Base-by-base conservation (phyloP, 1,284 basidiomycete species). In the Malassezia psittaci region DNA sequence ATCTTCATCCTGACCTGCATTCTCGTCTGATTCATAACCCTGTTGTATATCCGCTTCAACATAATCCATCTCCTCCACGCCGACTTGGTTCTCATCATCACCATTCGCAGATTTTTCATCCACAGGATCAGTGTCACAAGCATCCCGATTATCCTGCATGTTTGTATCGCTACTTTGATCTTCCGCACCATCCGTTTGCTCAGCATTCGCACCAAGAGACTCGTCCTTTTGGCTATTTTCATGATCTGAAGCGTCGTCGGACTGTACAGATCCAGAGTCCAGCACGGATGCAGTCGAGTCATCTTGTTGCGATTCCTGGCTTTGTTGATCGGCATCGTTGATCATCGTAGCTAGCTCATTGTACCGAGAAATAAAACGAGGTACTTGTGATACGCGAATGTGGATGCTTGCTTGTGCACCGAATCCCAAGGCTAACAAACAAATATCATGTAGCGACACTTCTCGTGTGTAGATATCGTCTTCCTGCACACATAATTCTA, bases 401-500 rank as follows among this genome's bases (percentile, higher is more conserved):
- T 68, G 69, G 51, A 72, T 51, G 43, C 61, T 69, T 8, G 65
- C 60, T 10, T 45, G 40, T n/a, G 60, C 48, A 10, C 63, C 69
- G 19, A 64, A 53, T 16, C 67, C 65, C 29, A 63, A 50, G 18
- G 70, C 67, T 6, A 72, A 61, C 44, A 66, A 62, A 40, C 61
- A 58, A 11, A 72, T 62, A 32, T 72, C 68, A 34, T 63, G 62
- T 35, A 72, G 55, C 18, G 66, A 63, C 36, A 72, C 54, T 40
- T 72, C 68, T 29, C 66, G 62, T 37, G 64, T 63, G 55, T 72
- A 71, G 33, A 68, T 49, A 33, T 71, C 65, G 60, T 72, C 69
- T 55, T 72, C 69, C 11, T 59, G 57, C 3, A 71, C 53, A 4
- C 60, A 61, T 15, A 72, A 57, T 8, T 66, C 64, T 15, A 72